A percentile compares a stretch with the other conserved stretches of the same genome.
Conservation (phyloP, 176 grass and related monocot species). For the Aegilops speltoides region DNA sequence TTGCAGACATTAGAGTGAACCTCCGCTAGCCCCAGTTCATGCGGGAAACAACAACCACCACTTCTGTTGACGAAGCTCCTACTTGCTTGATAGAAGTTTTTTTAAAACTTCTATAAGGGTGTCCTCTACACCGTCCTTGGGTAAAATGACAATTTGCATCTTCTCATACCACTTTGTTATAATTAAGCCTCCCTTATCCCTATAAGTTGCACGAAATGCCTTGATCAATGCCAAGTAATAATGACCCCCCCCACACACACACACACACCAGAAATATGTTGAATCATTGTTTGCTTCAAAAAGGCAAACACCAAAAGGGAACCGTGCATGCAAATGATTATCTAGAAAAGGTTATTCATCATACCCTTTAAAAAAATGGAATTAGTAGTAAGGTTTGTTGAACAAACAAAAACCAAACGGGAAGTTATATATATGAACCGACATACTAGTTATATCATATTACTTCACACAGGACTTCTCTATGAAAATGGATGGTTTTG, state of each 20-base stretch:
- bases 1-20: background rate
- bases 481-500: background rate
- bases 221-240: background rate
- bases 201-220: background rate
- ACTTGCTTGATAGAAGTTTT: background rate
- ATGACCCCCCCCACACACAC: background rate
- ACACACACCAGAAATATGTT: background rate
- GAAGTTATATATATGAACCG: background rate
- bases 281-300: background rate
- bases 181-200: background rate
- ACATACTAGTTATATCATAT: background rate
- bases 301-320: background rate
- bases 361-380: background rate
- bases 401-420: background rate
- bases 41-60: background rate
- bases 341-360: conserved; percentile 12
- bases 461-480: background rate
- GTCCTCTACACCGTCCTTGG: background rate
- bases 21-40: background rate
- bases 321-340: background rate
- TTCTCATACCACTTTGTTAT: background rate
- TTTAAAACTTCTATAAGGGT: background rate
- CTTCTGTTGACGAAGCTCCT: background rate
- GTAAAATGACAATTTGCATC: background rate
- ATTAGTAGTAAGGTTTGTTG: background rate